Percentiles rank a stretch among this genome's conserved stretches.
These are phyloP conservation scores for Akanthomyces lecanii DNA, from an alignment of 2,329 filamentous ascomycete genomes.

Conservation along the genomic window DNA sequence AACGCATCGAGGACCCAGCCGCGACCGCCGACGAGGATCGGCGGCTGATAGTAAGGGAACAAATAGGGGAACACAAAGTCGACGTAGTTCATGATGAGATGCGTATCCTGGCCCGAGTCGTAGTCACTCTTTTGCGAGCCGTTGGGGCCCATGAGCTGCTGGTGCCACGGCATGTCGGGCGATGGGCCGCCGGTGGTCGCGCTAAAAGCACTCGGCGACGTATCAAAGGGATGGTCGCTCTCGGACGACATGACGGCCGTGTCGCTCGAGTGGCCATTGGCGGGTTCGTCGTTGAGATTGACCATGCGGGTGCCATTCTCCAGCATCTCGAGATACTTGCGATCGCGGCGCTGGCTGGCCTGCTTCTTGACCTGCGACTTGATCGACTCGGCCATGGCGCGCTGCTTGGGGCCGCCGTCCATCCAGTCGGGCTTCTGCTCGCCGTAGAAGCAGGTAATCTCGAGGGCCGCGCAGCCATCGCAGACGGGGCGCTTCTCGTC, in stretches of 20 bases:
- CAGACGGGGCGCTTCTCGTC: slow-evolving; percentile 52
- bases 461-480: slow-evolving; percentile 45
- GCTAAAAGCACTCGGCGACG: slow-evolving; percentile 10
- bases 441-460: slow-evolving; percentile 52
- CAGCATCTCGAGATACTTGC: slow-evolving; percentile 43
- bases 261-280: slow-evolving; percentile 17
- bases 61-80: slow-evolving; percentile 60
- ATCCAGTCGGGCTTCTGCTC: slow-evolving; percentile 54
- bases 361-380: slow-evolving; percentile 56
- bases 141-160: slow-evolving; percentile 22
- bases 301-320: slow-evolving; percentile 28
- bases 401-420: slow-evolving; percentile 48
- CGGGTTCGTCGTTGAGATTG: slow-evolving; percentile 17
- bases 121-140: slow-evolving; percentile 20
- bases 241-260: slow-evolving; percentile 1
- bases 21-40: slow-evolving; percentile 51
- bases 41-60: slow-evolving; percentile 59
- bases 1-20: slow-evolving; percentile 57
- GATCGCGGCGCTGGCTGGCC: slow-evolving; percentile 46
- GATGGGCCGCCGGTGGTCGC: slow-evolving; percentile 21
- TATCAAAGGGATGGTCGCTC: slow-evolving; percentile 8
- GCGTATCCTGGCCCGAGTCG: slow-evolving; percentile 25
- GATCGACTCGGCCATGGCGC: slow-evolving; percentile 47
- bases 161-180: slow-evolving; percentile 31
- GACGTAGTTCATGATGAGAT: slow-evolving; percentile 55